Evolutionary conservation across 805 yeast species (phyloP).

Genomic region (Sugiyamaella smithiae): DNA sequence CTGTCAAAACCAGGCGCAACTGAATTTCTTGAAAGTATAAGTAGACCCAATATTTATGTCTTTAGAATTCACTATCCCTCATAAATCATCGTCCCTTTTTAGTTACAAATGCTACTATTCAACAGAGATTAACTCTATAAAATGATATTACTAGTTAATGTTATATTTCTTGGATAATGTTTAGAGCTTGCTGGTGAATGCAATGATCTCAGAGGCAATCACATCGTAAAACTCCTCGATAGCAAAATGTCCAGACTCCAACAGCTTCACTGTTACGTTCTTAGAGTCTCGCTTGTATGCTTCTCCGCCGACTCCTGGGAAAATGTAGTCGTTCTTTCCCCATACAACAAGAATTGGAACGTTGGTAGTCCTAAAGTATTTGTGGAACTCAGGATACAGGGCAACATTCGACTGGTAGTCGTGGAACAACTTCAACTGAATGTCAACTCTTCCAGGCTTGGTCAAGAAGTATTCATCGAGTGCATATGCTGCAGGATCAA

Average conservation of each 20-base stretch:
- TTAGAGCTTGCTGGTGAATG: conserved; percentile 9
- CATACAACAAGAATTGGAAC: conserved; percentile 41
- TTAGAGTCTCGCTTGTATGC: conserved; percentile 38
- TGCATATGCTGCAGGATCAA: conserved; percentile 36
- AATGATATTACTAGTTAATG: too few relatives aligned
- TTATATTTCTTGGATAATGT: too few relatives aligned
- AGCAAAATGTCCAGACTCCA: conserved; percentile 43
- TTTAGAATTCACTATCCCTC: too few relatives aligned
- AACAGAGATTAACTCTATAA: too few relatives aligned
- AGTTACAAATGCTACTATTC: too few relatives aligned
- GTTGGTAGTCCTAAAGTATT: conserved; percentile 32
- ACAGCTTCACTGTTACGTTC: conserved; percentile 30
- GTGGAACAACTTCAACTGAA: conserved; percentile 37
- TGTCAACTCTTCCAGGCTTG: conserved; percentile 29
- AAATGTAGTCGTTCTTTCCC: conserved; percentile 43
- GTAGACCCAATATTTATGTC: too few relatives aligned
- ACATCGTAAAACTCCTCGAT: conserved; percentile 32
- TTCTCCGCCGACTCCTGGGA: conserved; percentile 38
- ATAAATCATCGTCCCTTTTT: too few relatives aligned
- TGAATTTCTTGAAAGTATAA: too few relatives aligned
- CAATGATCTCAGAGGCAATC: conserved; percentile 34
- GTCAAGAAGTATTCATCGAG: conserved; percentile 34
- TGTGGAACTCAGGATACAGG: conserved; percentile 40
- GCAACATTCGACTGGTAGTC: conserved; percentile 39
- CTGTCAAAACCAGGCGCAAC: too few relatives aligned